phyloP scores from a whole-genome alignment of 176 grass and related monocot species.

The Oryza punctata region DNA sequence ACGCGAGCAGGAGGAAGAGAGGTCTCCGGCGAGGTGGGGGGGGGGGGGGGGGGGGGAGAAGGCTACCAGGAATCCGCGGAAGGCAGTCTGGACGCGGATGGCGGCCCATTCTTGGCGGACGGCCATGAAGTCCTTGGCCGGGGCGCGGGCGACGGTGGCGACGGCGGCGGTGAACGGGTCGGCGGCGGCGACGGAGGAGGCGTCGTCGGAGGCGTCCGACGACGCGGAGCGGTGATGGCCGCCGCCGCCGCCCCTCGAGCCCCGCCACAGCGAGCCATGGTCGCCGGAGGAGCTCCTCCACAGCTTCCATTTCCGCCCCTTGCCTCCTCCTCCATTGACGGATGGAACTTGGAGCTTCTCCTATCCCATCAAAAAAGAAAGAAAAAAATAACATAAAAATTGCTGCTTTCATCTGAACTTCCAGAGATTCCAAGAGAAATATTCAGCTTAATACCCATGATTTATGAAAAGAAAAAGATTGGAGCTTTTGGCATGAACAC shows the following conservation, averaged over 20 bases:
- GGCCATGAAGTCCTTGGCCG: conserved; percentile 87
- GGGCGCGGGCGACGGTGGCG: conserved; percentile 70
- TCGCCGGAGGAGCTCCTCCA: conserved; percentile 77
- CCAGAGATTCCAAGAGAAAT: neutral
- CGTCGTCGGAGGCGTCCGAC: conserved; percentile 70
- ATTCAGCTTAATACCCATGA: neutral
- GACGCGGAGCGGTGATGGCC: conserved; percentile 41
- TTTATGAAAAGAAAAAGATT: neutral
- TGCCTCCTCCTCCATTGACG: conserved; percentile 24
- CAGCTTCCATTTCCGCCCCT: conserved; percentile 82
- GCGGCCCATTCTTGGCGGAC: conserved; percentile 82
- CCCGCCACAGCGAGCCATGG: conserved; percentile 51
- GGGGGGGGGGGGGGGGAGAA: no score
- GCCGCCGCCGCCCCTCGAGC: conserved; percentile 28
- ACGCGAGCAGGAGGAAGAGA: no score
- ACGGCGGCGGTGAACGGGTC: conserved; percentile 72
- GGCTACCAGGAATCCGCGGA: conserved; percentile 83
- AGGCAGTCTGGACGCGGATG: conserved; percentile 94
- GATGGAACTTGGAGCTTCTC: conserved; percentile 40
- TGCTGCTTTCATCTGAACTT: neutral
- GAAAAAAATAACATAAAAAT: neutral
- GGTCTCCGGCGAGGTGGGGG: neutral
- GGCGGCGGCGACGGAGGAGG: conserved; percentile 52
- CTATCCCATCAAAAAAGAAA: neutral
- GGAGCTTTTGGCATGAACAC: neutral